Conservation (phyloP, 2,329 filamentous ascomycete genomes). For the Beauveria varroae region DNA sequence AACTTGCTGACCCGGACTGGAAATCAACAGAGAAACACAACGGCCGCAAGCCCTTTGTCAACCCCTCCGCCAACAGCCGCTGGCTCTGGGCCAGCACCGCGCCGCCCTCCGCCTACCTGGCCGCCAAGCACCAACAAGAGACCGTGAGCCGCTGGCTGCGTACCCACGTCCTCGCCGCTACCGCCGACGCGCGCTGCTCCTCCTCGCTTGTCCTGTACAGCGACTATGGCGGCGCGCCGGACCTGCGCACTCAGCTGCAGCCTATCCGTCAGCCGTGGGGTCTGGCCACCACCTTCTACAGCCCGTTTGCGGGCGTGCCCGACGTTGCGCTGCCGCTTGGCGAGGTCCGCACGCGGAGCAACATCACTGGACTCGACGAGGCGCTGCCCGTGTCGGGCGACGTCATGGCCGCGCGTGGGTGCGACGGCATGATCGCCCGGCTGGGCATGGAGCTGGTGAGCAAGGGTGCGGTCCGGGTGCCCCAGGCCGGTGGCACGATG, state of each 20-base stretch:
- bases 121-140: constrained; percentile 25
- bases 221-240: constrained; percentile 9
- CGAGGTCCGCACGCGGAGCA: constrained; percentile 31
- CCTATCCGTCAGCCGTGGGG: constrained; percentile 14
- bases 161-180: constrained; percentile 18
- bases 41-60: constrained; percentile 8
- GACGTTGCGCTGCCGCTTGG: constrained; percentile 35
- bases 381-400: constrained; percentile 34
- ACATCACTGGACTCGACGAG: constrained; percentile 31
- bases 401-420: constrained; percentile 33
- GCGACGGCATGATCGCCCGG: constrained; percentile 48
- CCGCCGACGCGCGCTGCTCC: constrained; percentile 19
- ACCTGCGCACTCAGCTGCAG: constrained; percentile 13
- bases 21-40: background rate
- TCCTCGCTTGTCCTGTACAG: constrained; percentile 23
- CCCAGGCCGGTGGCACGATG: constrained; percentile 31
- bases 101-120: constrained; percentile 7
- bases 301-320: constrained; percentile 19
- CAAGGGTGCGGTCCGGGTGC: constrained; percentile 39
- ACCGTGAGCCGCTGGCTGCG: constrained; percentile 27
- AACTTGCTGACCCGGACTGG: background rate
- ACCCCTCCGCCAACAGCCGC: constrained; percentile 4
- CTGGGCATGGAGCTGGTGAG: constrained; percentile 43
- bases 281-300: constrained; percentile 21
- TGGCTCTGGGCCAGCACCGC: background rate